These are phyloP conservation scores for Fraxinus dipetala DNA, from an alignment of 305 asterid species.

Conservation along the genomic window DNA sequence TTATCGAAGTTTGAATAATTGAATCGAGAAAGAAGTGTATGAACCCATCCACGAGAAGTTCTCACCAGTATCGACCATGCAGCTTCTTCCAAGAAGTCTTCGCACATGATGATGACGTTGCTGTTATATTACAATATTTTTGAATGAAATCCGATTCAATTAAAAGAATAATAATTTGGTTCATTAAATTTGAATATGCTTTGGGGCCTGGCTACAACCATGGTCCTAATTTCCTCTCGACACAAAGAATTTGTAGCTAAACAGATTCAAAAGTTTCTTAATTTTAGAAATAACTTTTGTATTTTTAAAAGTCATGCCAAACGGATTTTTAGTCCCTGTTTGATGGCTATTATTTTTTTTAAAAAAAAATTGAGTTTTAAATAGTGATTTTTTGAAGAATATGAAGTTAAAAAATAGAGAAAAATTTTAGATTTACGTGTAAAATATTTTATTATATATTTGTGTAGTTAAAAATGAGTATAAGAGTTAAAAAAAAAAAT, in stretches of 20 bases:
- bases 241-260: neutral
- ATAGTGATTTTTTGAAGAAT: too few relatives aligned
- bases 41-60: neutral
- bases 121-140: neutral
- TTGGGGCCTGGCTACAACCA: neutral
- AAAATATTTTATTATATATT: too few relatives aligned
- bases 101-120: neutral
- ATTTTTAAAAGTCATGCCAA: too few relatives aligned
- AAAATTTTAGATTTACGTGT: too few relatives aligned
- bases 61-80: neutral
- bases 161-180: neutral
- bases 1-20: neutral
- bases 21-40: too few relatives aligned
- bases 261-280: neutral
- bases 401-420: too few relatives aligned
- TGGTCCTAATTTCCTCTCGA: neutral
- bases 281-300: too few relatives aligned
- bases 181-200: neutral
- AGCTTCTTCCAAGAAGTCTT: neutral
- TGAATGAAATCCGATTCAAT: neutral
- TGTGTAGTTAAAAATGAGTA: too few relatives aligned
- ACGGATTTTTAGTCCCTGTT: too few relatives aligned
- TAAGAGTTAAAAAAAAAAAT: too few relatives aligned
- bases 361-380: too few relatives aligned
- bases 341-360: too few relatives aligned